Percentiles rank a stretch among this genome's conserved stretches.
These are phyloP conservation scores for Globisporangium irregulare DNA, from an alignment of 352 stramenopile genomes.

Conservation along the genomic window DNA sequence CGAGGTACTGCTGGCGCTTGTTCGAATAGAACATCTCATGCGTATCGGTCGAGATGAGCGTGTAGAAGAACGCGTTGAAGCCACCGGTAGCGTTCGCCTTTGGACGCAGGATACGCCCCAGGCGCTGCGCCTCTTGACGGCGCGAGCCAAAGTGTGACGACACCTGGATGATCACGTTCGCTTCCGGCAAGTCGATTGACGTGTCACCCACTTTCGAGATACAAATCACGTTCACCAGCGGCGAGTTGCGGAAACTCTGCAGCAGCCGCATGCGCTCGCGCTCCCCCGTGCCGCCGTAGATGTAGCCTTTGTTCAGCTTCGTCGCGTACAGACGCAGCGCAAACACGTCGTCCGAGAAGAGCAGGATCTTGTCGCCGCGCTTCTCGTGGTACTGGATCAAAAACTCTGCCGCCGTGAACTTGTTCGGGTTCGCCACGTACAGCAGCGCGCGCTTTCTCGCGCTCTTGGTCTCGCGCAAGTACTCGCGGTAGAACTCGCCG, in stretches of 20 bases:
- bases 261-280: conserved; percentile 86
- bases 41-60: conserved; percentile 98
- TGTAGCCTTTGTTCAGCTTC: conserved; percentile 90
- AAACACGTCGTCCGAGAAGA: conserved; percentile 99
- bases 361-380: conserved; percentile 98
- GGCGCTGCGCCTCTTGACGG: conserved; percentile 98
- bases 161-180: conserved; percentile 99
- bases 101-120: conserved; percentile 98
- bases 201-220: conserved; percentile 97
- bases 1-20: conserved; percentile 99
- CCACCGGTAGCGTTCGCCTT: conserved; percentile 95
- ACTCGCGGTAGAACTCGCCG: conserved; percentile 95
- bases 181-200: conserved; percentile 99
- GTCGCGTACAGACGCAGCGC: conserved; percentile 94
- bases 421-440: conserved; percentile 99
- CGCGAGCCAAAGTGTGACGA: conserved; percentile 98
- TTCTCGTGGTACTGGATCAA: conserved; percentile 97
- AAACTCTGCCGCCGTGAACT: conserved; percentile 95
- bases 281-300: conserved; percentile 97
- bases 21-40: conserved; percentile 99
- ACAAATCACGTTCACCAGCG: conserved; percentile 88
- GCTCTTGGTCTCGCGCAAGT: conserved; percentile 84
- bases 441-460: conserved; percentile 92
- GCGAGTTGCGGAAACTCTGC: conserved; percentile 82
- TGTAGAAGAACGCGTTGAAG: conserved; percentile 99